Percentiles rank a stretch among this genome's conserved stretches.
Evolutionary conservation across 2,329 filamentous ascomycete genomes (phyloP).

Genomic region (Colletotrichum sp.): DNA sequence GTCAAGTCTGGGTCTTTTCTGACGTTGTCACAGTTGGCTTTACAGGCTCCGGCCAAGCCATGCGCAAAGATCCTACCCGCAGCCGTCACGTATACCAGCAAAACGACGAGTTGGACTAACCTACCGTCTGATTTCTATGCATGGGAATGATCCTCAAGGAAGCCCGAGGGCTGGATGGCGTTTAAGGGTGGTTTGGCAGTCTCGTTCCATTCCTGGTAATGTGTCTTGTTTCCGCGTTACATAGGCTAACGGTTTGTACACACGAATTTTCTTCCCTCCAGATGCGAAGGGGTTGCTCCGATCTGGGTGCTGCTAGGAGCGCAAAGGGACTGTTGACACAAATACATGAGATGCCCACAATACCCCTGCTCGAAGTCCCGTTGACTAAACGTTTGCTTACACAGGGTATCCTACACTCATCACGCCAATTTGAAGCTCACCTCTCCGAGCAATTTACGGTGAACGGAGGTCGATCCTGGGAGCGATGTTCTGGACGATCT

Average conservation of each 20-base stretch:
- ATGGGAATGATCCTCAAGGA: constrained; percentile 23
- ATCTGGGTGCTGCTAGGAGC: neutral
- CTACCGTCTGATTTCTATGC: constrained; percentile 25
- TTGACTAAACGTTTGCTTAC: constrained; percentile 21
- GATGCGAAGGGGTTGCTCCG: neutral
- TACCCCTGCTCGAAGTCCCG: constrained; percentile 3
- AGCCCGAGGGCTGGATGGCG: constrained; percentile 24
- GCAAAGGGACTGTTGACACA: constrained; percentile 5
- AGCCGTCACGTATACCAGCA: constrained; percentile 85
- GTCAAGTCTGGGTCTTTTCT: neutral
- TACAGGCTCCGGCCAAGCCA: constrained; percentile 91
- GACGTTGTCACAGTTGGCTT: constrained; percentile 75
- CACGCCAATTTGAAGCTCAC: neutral
- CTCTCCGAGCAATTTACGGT: neutral
- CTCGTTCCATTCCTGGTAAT: constrained; percentile 22
- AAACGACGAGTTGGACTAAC: constrained; percentile 74
- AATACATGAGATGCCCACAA: constrained; percentile 22
- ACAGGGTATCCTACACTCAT: constrained; percentile 17
- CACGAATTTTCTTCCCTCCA: constrained; percentile 1
- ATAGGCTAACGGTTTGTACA: constrained; percentile 20
- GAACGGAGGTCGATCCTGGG: constrained; percentile 41
- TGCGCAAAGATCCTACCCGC: constrained; percentile 89
- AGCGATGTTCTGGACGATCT: constrained; percentile 66
- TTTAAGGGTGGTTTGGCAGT: constrained; percentile 18
- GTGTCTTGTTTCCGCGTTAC: constrained; percentile 17